A percentile compares a stretch with the other conserved stretches of the same genome.
Conservation (phyloP, 352 stramenopile species). For the Blastocystis sp. region DNA sequence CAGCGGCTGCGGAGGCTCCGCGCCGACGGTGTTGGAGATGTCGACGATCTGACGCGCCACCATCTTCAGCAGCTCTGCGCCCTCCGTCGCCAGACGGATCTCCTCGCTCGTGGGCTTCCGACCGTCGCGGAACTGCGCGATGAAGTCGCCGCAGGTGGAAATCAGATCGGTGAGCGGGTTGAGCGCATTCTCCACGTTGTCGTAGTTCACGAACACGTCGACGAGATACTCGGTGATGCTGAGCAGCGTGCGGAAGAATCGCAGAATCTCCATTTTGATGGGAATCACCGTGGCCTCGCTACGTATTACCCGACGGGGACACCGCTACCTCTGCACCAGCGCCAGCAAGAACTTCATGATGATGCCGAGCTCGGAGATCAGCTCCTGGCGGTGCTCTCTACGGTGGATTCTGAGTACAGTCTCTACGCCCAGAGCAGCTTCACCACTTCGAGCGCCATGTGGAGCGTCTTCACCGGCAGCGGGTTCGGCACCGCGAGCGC, state of each 20-base stretch:
- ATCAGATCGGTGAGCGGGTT: background rate
- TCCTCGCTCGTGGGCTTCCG: background rate
- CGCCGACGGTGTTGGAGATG: background rate
- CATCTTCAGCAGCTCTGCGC: slow-evolving; percentile 7
- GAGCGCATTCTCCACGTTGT: background rate
- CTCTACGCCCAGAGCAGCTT: background rate
- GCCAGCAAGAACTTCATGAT: background rate
- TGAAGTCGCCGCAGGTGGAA: background rate
- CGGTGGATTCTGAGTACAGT: background rate
- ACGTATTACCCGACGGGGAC: background rate
- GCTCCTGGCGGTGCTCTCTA: background rate
- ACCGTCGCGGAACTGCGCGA: background rate
- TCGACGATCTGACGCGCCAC: background rate
- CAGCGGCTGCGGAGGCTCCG: background rate
- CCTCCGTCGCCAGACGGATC: background rate
- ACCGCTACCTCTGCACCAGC: background rate
- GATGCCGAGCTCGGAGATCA: background rate
- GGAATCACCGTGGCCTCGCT: background rate
- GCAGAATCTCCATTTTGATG: slow-evolving; percentile 1
- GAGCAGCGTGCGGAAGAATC: background rate
- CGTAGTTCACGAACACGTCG: slow-evolving; percentile 19
- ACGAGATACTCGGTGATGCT: slow-evolving; percentile 17
- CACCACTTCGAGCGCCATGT: background rate
- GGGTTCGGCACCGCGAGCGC: background rate
- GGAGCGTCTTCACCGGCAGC: background rate